Evolutionary conservation across 176 grass and related monocot species (phyloP).

Genomic region (Triticum timopheevii): DNA sequence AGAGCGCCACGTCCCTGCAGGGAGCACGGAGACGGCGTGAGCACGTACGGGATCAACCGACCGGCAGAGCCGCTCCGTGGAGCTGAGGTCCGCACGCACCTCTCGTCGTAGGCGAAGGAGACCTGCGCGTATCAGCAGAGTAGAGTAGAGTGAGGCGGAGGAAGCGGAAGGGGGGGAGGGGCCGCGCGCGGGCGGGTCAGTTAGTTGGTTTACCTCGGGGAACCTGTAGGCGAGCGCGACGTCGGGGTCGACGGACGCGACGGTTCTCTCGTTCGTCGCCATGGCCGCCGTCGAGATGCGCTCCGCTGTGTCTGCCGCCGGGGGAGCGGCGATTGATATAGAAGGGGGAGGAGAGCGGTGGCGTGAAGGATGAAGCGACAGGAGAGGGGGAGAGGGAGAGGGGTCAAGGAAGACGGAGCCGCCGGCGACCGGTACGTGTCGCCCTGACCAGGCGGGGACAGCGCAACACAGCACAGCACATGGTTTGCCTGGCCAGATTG

Average conservation of each 20-base stretch:
- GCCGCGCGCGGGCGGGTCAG: neutral
- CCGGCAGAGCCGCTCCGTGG: too few species aligned
- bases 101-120: constrained; percentile 74
- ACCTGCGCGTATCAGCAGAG: constrained; percentile 30
- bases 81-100: constrained; percentile 31
- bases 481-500: neutral
- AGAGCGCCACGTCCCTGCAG: constrained; percentile 77
- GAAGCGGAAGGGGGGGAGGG: neutral
- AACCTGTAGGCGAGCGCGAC: constrained; percentile 75
- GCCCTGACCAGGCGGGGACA: neutral
- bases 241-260: constrained; percentile 45
- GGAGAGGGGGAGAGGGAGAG: neutral
- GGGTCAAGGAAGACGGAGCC: neutral
- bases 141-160: neutral
- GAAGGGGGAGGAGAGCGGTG: neutral
- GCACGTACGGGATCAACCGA: neutral
- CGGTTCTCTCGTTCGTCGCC: constrained; percentile 33
- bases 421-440: neutral
- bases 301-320: neutral
- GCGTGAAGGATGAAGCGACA: neutral
- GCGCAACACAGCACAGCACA: neutral
- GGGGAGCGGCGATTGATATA: neutral
- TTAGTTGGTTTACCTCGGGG: constrained; percentile 43
- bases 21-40: constrained; percentile 15
- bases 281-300: constrained; percentile 5